Base-by-base conservation (phyloP, 2,329 filamentous ascomycete genomes). In the Xylaria sp. region DNA sequence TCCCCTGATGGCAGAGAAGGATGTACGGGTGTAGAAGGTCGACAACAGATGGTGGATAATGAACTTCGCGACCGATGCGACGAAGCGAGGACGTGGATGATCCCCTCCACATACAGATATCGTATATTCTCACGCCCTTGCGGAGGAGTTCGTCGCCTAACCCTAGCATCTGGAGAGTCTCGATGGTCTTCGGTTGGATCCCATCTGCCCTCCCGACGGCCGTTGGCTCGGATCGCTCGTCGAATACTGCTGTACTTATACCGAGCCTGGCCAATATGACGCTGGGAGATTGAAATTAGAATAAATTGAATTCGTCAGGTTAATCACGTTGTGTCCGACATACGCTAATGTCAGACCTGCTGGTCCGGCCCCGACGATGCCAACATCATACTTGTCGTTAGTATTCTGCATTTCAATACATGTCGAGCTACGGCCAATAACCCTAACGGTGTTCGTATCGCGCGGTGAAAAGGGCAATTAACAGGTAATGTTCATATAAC, bases 161-260 rank as follows among this genome's bases (percentile, higher is more conserved):
- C 41, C 90, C 85, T 83, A 94, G 89, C 80, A 93, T 91, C 70
- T 88, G 87, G 74, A 93, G 87, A 0, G 91, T 94, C 81, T 94
- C 91, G 74, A 94, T 92, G 0, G 91, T 91, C 81, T 94, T 94
- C 54, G 91, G 91, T 76, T 94, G 91, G 62, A 94, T 82, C 50
- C 91, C 91, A 78, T 94, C 92, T 69, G 76, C 79, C 66, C 87
- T 84, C 51, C 91, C 91, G 9, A 90, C 90, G 6, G 88, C 84
- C 1, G 92, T 94, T 75, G 88, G 88, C 74, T 91, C 87, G 41
- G 87, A 83, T 71, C 91, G 83, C 76, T 93, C 90, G 80, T 94
- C 92, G 58, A 93, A 83, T 54, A 93, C 85, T 50, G 86, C 84
- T 2, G 88, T 85, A 65, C 88, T 88, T 74, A 93, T 88, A 15